A percentile compares a stretch with the other conserved stretches of the same genome.
Evolutionary conservation across 192 early-diverging fungal species (phyloP).

Genomic region (Rhizophagus sp.): DNA sequence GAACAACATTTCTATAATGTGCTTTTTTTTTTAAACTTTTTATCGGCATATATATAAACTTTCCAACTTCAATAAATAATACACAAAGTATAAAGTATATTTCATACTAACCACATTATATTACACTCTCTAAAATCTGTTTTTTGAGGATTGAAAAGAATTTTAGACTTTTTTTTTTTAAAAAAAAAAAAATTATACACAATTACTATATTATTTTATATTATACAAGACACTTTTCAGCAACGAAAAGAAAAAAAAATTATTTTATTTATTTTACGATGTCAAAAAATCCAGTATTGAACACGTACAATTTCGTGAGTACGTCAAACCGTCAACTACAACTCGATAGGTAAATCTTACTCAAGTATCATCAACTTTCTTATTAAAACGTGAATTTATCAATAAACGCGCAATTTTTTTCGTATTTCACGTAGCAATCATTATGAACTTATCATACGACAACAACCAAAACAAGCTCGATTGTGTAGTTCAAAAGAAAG

Average conservation of each 20-base stretch:
- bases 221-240: neutral
- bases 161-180: neutral
- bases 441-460: constrained; percentile 67
- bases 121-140: neutral
- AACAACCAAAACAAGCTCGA: constrained; percentile 83
- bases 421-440: constrained; percentile 26
- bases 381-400: neutral
- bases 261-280: neutral
- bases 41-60: neutral
- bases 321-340: constrained; percentile 5
- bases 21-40: neutral
- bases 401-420: neutral
- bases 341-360: constrained; percentile 15
- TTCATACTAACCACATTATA: neutral
- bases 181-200: neutral
- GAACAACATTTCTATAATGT: neutral
- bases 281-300: constrained; percentile 25
- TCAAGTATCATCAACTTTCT: neutral
- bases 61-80: neutral
- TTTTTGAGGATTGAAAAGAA: neutral
- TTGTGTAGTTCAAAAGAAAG: constrained; percentile 92
- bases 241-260: neutral
- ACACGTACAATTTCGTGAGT: constrained; percentile 29
- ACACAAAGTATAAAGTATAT: neutral
- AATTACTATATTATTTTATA: neutral